Base-by-base conservation (phyloP, 495 filamentous ascomycete genomes). In the Penicillium atrosanguineum region DNA sequence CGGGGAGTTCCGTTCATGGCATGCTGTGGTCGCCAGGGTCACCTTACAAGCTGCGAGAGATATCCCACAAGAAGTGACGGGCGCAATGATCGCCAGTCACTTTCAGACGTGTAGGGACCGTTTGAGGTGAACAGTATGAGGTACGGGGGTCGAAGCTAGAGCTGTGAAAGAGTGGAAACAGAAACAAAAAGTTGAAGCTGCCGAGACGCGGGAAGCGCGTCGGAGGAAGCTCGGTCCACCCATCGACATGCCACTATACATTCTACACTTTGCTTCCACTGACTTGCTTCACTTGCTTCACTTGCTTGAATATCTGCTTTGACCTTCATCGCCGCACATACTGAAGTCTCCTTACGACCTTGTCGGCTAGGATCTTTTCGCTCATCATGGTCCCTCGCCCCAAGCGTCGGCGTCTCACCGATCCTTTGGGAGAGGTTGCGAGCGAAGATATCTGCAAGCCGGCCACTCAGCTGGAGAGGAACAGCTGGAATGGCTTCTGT, bases 1-100 rank as follows among this genome's bases (percentile, higher is more conserved):
- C 81, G 82, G 64, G 86, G 86, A 76, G 86, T 90, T 64, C 77
- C 79, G 77, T 80, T 85, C 87, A 89, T 90, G 72, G 81, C 82
- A 85, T 82, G 69, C 69, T 79, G 72, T 69, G 65, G 64, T 68
- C 55, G 57, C 61, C 45, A 57, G 61, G 42, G 41, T 45, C 48
- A 44, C 39, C 45, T 49, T 25, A 25, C 26, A 39, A 28, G 39
- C 41, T 44, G 46, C 21, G 53, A 38, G 20, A 46, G 28, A 44
- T 29, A 21, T 12, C 41, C 54, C 52, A 42, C 44, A 34, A 31
- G 48, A 20, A 43, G 44, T 21, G 19, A 25, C 44, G 23, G 44
- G 28, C 36, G 45, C 46, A 50, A 46, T 19, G 29, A 36, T 48
- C 42, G 40, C 40, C 18, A 45, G 38, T 23, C 7, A 16, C 42